Conservation (phyloP, 768 basidiomycete genomes). For the Calocera viscosa region DNA sequence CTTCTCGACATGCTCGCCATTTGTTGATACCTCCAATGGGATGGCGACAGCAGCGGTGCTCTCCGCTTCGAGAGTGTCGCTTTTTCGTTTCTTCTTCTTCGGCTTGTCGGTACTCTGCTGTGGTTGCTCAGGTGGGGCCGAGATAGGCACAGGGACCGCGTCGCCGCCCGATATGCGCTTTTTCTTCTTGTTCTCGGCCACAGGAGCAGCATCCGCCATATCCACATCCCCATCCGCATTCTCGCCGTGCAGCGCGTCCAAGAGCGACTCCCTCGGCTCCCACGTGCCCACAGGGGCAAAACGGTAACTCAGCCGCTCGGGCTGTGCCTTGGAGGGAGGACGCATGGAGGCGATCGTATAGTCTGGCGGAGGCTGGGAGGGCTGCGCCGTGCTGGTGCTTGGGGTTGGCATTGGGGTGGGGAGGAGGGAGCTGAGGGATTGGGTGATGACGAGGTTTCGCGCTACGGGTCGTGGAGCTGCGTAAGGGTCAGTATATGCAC, state of each 20-base stretch:
- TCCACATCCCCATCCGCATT: neutral
- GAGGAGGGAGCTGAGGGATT: neutral
- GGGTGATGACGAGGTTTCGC: neutral
- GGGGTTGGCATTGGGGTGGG: neutral
- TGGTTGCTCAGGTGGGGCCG: no score
- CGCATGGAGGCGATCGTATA: constrained; percentile 5
- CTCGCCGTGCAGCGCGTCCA: neutral
- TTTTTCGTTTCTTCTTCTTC: neutral
- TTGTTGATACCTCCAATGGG: neutral
- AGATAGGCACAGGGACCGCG: neutral
- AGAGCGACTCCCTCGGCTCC: neutral
- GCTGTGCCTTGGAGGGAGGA: neutral
- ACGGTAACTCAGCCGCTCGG: neutral
- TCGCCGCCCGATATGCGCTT: neutral
- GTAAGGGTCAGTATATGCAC: neutral
- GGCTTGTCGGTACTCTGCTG: neutral
- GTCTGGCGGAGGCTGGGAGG: constrained; percentile 4
- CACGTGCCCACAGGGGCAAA: neutral
- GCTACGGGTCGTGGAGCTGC: neutral
- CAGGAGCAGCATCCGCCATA: neutral
- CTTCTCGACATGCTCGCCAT: neutral
- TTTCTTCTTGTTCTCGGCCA: neutral
- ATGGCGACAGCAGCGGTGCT: neutral
- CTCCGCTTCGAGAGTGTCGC: neutral
- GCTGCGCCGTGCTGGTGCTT: neutral